Evolutionary conservation across 192 early-diverging fungal species (phyloP).

Genomic region (Coemansia sp.): DNA sequence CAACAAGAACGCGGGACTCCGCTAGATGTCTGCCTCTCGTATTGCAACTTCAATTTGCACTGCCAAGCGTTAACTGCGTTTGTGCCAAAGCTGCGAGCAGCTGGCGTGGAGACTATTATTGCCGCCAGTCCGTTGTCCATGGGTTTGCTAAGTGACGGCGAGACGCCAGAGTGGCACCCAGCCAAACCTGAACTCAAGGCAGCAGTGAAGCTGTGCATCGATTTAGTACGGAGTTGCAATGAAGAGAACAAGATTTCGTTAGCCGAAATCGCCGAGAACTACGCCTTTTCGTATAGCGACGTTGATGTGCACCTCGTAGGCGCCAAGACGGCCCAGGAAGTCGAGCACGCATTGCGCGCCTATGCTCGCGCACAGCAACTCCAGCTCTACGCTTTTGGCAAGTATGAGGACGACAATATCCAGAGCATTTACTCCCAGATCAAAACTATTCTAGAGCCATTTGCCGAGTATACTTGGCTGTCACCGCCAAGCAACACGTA

Average conservation of each 20-base stretch:
- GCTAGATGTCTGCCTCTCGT: constrained; percentile 66
- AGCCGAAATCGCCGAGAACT: constrained; percentile 59
- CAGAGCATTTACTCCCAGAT: constrained; percentile 24
- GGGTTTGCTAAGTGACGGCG: constrained; percentile 61
- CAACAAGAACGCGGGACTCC: constrained; percentile 60
- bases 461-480: constrained; percentile 46
- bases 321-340: constrained; percentile 29
- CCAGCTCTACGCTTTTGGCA: constrained; percentile 12
- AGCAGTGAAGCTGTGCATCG: constrained; percentile 56
- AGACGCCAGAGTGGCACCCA: constrained; percentile 71
- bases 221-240: constrained; percentile 24
- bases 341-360: constrained; percentile 30
- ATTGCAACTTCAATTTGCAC: constrained; percentile 72
- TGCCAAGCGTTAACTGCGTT: constrained; percentile 61
- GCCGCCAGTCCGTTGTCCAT: constrained; percentile 74
- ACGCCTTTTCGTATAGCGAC: constrained; percentile 25
- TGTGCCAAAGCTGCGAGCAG: constrained; percentile 54
- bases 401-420: constrained; percentile 11
- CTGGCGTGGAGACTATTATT: constrained; percentile 62
- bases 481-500: constrained; percentile 43
- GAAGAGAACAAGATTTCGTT: constrained; percentile 39
- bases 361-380: constrained; percentile 16
- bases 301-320: constrained; percentile 49
- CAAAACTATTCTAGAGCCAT: constrained; percentile 27
- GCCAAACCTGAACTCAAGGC: constrained; percentile 56